Conservation (phyloP, 352 stramenopile genomes). For the Pythium guiyangense region DNA sequence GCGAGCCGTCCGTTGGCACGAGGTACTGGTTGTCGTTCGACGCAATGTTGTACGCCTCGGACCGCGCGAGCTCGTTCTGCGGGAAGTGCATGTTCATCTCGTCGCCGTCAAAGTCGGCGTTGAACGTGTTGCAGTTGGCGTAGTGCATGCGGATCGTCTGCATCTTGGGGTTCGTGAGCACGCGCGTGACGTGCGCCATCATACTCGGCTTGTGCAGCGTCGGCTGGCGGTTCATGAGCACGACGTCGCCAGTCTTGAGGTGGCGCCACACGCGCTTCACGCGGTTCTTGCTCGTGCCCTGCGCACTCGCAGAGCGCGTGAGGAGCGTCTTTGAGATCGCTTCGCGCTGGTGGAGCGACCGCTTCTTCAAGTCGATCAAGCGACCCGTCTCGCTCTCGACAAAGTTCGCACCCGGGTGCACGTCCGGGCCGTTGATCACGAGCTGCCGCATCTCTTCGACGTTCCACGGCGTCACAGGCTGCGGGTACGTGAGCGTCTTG, state of each 20-base stretch:
- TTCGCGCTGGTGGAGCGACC: conserved; percentile 90
- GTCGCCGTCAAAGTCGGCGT: conserved; percentile 99
- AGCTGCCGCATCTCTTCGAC: conserved; percentile 95
- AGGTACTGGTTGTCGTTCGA: conserved; percentile 98
- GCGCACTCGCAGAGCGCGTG: conserved; percentile 76
- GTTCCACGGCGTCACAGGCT: conserved; percentile 98
- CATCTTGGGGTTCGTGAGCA: conserved; percentile 95
- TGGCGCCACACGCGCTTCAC: conserved; percentile 97
- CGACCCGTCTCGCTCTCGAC: conserved; percentile 94
- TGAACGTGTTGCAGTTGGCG: conserved; percentile 99
- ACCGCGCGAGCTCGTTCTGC: conserved; percentile 97
- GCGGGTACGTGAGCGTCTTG: conserved; percentile 97
- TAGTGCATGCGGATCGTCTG: conserved; percentile 99
- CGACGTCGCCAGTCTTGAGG: conserved; percentile 96
- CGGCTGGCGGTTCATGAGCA: conserved; percentile 99
- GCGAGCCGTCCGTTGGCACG: conserved; percentile 97
- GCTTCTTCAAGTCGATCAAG: conserved; percentile 93
- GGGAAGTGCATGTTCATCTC: conserved; percentile 99
- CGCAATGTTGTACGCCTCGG: conserved; percentile 97
- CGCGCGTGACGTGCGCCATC: conserved; percentile 98
- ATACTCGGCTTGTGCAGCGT: conserved; percentile 99
- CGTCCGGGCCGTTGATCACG: conserved; percentile 94
- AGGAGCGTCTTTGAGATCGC: conserved; percentile 96
- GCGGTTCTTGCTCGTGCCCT: conserved; percentile 78
- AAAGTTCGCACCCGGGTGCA: conserved; percentile 98